phyloP scores from a whole-genome alignment of 1,139 yeast genomes.

The Geotrichum macrosporum region DNA sequence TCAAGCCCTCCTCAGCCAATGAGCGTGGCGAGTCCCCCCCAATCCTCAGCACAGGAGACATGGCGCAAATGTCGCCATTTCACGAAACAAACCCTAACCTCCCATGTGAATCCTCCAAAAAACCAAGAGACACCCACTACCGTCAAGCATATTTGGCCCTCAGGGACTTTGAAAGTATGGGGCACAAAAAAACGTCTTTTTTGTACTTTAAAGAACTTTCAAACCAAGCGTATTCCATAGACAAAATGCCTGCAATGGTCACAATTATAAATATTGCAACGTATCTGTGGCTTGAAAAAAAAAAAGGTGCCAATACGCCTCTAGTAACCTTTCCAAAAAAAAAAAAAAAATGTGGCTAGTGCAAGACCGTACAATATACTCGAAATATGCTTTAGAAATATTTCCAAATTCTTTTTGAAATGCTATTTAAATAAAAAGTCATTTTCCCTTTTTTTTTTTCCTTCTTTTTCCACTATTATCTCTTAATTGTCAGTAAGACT shows the following conservation, averaged over 20 bases:
- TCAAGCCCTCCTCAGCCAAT: not conserved
- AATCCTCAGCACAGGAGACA: conserved; percentile 1
- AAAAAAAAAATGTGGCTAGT: too few species aligned
- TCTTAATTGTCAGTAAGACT: conserved; percentile 17
- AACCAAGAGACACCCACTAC: not conserved
- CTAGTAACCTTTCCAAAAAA: too few species aligned
- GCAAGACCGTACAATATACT: too few species aligned
- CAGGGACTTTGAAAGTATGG: not conserved
- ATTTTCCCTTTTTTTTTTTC: not conserved
- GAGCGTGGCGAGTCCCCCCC: conserved; percentile 5
- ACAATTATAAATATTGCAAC: too few species aligned
- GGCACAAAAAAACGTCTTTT: too few species aligned
- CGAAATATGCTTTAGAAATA: too few species aligned
- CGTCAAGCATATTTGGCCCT: not conserved
- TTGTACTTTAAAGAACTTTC: too few species aligned
- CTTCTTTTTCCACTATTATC: not conserved
- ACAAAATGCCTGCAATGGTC: too few species aligned
- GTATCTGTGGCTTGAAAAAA: too few species aligned
- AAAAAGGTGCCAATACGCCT: too few species aligned
- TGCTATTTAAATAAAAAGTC: not conserved
- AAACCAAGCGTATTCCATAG: too few species aligned
- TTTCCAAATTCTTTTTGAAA: not conserved
- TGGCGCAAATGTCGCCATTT: conserved; percentile 13
- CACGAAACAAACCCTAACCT: conserved; percentile 9
- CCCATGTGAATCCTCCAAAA: not conserved